Evolutionary conservation across 2,329 filamentous ascomycete species (phyloP).

Genomic region (Leptographium flavum): DNA sequence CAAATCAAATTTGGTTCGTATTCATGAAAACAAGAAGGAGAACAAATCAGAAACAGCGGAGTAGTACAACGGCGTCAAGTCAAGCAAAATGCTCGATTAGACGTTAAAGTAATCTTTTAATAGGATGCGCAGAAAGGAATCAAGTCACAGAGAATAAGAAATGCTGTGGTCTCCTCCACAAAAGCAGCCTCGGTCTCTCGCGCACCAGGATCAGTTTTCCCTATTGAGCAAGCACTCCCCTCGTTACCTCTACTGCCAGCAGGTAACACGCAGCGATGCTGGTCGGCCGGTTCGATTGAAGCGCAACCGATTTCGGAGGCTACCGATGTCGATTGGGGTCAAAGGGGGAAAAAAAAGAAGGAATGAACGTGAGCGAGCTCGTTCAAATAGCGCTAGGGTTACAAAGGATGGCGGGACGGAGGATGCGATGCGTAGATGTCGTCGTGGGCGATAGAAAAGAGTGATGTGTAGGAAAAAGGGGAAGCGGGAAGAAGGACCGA

Average conservation of each 20-base stretch:
- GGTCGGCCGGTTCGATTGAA: background rate
- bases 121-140: constrained; percentile 2
- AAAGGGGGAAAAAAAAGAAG: background rate
- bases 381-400: background rate
- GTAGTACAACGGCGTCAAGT: constrained; percentile 7
- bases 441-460: background rate
- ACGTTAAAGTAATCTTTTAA: constrained; percentile 1
- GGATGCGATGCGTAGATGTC: background rate
- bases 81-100: constrained; percentile 1
- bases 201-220: constrained; percentile 2
- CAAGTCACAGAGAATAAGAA: background rate
- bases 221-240: background rate
- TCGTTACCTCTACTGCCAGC: background rate
- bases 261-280: background rate
- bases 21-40: constrained; percentile 8
- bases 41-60: constrained; percentile 2
- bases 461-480: background rate
- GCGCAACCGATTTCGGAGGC: background rate
- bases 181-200: constrained; percentile 4
- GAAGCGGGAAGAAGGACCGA: background rate
- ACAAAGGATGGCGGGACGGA: background rate
- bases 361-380: no score
- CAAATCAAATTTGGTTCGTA: constrained; percentile 13
- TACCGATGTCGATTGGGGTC: background rate
- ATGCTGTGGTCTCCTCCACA: constrained; percentile 6